Percentiles rank a stretch among this genome's conserved stretches.
phyloP scores from a whole-genome alignment of 2,329 filamentous ascomycete species.

The Ramularia endophylla region DNA sequence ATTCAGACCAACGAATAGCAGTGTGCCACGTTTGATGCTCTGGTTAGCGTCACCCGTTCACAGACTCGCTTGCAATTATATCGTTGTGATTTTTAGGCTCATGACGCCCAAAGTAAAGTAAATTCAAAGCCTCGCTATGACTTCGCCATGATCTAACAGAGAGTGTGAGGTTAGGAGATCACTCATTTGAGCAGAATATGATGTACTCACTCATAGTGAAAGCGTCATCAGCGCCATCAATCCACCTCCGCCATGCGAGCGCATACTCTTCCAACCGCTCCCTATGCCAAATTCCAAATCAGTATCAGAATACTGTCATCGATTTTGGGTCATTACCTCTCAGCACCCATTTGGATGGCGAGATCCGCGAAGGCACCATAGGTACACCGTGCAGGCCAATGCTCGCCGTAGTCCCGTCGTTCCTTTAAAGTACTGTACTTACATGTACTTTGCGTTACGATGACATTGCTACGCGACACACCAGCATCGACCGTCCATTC shows the following conservation, averaged over 20 bases:
- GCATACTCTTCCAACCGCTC: conserved; percentile 14
- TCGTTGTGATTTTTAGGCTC: no score
- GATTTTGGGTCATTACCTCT: conserved; percentile 1
- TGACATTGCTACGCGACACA: conserved; percentile 2
- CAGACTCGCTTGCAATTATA: no score
- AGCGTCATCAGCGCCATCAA: conserved; percentile 12
- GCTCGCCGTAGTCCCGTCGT: conserved; percentile 15
- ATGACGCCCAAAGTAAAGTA: background rate
- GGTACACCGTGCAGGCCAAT: conserved; percentile 20
- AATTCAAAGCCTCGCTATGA: conserved; percentile 10
- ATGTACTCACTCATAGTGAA: conserved; percentile 13
- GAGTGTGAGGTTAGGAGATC: no score
- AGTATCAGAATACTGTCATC: background rate
- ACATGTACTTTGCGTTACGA: conserved; percentile 8
- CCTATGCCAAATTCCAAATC: conserved; percentile 1
- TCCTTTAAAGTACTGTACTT: conserved; percentile 12
- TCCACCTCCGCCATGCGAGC: conserved; percentile 18
- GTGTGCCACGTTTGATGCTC: no score
- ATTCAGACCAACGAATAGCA: no score
- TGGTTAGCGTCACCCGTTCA: no score
- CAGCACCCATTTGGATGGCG: conserved; percentile 15
- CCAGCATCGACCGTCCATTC: conserved; percentile 12
- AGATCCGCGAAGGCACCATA: conserved; percentile 16
- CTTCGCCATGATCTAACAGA: conserved; percentile 12
- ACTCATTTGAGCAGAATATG: no score